phyloP scores from a whole-genome alignment of 2,329 filamentous ascomycete genomes.

The Xylariaceae sp. region DNA sequence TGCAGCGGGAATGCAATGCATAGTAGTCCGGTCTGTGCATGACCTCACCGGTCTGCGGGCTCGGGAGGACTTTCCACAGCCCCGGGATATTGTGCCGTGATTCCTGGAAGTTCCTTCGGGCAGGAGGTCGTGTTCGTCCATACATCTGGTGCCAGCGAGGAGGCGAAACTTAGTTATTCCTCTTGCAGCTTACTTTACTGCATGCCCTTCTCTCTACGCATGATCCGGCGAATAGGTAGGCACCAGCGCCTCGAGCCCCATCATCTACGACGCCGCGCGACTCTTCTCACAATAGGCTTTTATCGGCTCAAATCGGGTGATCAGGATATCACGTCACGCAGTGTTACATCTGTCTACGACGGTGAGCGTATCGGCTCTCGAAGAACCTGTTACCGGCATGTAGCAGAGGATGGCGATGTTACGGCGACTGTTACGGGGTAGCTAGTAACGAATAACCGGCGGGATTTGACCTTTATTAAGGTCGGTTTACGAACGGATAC shows the following conservation, averaged over 20 bases:
- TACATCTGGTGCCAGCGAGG: neutral
- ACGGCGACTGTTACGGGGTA: neutral
- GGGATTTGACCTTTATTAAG: too few relatives aligned
- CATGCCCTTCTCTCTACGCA: neutral
- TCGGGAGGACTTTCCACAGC: constrained; percentile 12
- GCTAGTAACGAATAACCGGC: neutral
- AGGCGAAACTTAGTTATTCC: neutral
- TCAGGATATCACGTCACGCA: neutral
- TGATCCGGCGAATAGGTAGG: neutral
- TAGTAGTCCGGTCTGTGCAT: constrained; percentile 17
- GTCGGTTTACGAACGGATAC: too few relatives aligned
- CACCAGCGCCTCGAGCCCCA: neutral
- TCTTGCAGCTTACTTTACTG: neutral
- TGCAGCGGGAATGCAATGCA: constrained; percentile 25
- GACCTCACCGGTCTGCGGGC: constrained; percentile 21
- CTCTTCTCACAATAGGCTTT: neutral
- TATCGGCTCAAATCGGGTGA: neutral
- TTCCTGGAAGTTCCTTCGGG: constrained; percentile 19
- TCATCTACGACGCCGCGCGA: neutral
- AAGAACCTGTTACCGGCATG: neutral
- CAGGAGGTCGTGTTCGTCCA: neutral
- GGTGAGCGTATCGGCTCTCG: neutral
- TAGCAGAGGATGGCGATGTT: neutral
- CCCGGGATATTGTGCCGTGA: constrained; percentile 22
- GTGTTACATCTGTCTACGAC: neutral